A percentile compares a stretch with the other conserved stretches of the same genome.
Evolutionary conservation across 2,329 filamentous ascomycete species (phyloP).

Genomic region (Aspergillus piperis): DNA sequence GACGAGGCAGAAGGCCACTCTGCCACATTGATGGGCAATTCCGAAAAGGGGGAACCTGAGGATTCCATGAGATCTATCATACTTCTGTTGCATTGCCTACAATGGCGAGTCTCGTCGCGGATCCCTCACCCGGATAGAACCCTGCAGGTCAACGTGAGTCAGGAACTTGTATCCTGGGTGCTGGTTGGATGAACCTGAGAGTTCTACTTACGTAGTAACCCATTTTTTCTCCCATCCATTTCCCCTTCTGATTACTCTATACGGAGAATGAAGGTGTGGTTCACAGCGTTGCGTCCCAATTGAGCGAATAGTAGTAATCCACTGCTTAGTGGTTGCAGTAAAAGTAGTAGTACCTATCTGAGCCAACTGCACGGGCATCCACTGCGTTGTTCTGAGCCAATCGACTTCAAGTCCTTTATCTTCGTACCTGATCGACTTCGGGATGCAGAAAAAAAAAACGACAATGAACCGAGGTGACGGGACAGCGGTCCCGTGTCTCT

Average conservation of each 20-base stretch:
- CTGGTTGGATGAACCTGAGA: conserved; percentile 10
- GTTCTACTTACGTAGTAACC: not conserved
- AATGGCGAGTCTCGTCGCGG: conserved; percentile 2
- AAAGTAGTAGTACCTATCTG: not conserved
- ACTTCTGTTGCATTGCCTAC: conserved; percentile 12
- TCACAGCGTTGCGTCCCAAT: not conserved
- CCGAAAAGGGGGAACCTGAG: conserved; percentile 6
- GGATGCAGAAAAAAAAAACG: not conserved
- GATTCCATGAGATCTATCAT: conserved; percentile 18
- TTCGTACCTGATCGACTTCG: not conserved
- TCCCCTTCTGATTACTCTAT: not conserved
- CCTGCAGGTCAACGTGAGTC: conserved; percentile 21
- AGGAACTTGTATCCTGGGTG: conserved; percentile 5
- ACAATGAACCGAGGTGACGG: not conserved
- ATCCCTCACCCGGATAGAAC: conserved; percentile 9
- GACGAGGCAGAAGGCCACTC: not conserved
- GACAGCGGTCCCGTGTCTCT: conserved; percentile 6
- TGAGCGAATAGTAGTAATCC: not conserved
- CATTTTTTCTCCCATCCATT: not conserved
- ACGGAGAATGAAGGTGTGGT: not conserved
- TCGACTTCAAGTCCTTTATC: not conserved
- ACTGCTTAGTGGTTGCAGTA: too few relatives aligned
- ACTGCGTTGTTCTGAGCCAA: not conserved
- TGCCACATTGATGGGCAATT: not conserved
- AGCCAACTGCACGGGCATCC: not conserved